Conservation (phyloP, 2,329 filamentous ascomycete species). For the Hymenoscyphus fructigenus region DNA sequence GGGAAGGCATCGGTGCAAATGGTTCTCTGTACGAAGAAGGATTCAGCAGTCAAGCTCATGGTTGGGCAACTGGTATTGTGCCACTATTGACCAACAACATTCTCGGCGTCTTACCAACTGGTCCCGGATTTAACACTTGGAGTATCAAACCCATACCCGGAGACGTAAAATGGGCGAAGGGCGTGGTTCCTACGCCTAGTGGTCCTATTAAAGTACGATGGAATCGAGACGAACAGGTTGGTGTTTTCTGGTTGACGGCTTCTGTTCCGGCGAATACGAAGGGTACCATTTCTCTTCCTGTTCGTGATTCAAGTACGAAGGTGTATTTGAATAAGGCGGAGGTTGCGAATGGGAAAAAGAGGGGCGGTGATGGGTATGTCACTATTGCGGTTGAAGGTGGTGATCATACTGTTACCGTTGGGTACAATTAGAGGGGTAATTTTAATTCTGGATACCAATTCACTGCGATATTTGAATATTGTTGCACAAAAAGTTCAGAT, state of each 20-base stretch:
- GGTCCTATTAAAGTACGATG: slow-evolving; percentile 43
- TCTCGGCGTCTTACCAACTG: slow-evolving; percentile 46
- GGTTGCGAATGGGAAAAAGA: background rate
- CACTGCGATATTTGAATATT: background rate
- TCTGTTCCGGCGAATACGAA: slow-evolving; percentile 33
- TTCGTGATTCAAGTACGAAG: slow-evolving; percentile 11
- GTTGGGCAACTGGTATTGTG: slow-evolving; percentile 52
- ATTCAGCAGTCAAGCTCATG: slow-evolving; percentile 51
- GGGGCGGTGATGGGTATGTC: slow-evolving; percentile 3
- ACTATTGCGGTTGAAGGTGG: slow-evolving; percentile 8
- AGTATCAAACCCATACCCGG: slow-evolving; percentile 40
- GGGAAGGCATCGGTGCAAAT: slow-evolving; percentile 49
- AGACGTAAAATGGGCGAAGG: slow-evolving; percentile 44
- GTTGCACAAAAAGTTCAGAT: background rate
- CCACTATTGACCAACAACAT: slow-evolving; percentile 47
- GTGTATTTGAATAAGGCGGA: slow-evolving; percentile 11
- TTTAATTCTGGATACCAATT: background rate
- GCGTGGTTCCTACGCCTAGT: slow-evolving; percentile 44
- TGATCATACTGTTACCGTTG: slow-evolving; percentile 9
- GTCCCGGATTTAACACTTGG: slow-evolving; percentile 46
- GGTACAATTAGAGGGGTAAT: slow-evolving; percentile 3
- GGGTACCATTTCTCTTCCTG: slow-evolving; percentile 30
- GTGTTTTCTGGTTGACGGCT: slow-evolving; percentile 35
- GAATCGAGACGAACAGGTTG: slow-evolving; percentile 29
- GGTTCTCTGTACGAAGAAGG: slow-evolving; percentile 46